Base-by-base conservation (phyloP, 345 rosid genomes). In the Tarenaya hassleriana region DNA sequence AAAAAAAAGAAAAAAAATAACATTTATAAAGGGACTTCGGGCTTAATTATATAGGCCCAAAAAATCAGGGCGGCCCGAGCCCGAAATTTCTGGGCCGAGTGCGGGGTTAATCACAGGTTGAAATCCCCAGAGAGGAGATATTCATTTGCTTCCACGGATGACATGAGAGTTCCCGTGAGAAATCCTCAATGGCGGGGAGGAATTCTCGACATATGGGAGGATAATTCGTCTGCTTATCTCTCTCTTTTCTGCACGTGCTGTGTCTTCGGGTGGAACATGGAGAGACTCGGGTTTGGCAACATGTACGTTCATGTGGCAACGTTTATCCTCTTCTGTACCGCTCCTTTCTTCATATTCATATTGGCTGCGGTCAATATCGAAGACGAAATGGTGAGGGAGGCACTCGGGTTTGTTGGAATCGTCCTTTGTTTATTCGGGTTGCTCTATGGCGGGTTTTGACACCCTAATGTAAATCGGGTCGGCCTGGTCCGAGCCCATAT, bases 221-320 rank as follows among this genome's bases (percentile, higher is more conserved):
- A 92, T 65, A 83, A 88, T 47, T 79, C 96, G 24, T 38, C 83
- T 7, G 96, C 98, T 5, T 85, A 85, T 42, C 80, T 92, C 2
- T 92, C 96, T 5, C 77, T 81, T 4, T 82, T 84, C 66, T 91
- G 96, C 59, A 76, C 71, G 10, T 91, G 75, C 63, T 91, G 92
- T 74, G 95, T 87, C 37, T 91, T 91, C 27, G 96, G 98, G 35
- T 84, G 96, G 98, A 87, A 91, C 61, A 84, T 84, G 98, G 96
- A 91, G 65, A 82, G 95, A 62, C 83, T 91, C 27, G 92, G 96
- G 14, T 84, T 91, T 50, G 98, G 98, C 32, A 91, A 91, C 76
- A 84, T 84, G 95, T 91, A 84, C 60, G 98, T 87, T 34, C 96
- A 91, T 61, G 80, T 87, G 34, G 92, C 92, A 0, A 91, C 96